These are phyloP conservation scores for Triticum urartu DNA, from an alignment of 176 grass and related monocot species.

Conservation along the genomic window DNA sequence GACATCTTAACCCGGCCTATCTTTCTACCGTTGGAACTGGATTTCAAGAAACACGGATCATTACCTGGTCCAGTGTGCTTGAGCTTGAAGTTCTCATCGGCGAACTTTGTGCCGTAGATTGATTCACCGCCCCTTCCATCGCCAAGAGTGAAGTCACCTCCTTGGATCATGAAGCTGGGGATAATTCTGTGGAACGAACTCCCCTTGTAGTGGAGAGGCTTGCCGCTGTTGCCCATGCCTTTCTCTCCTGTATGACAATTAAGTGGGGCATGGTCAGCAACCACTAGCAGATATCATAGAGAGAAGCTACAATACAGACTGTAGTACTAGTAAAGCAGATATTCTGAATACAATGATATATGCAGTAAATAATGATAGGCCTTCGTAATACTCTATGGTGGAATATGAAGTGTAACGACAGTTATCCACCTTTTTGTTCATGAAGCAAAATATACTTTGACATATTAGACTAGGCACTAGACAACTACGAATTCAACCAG, in stretches of 20 bases:
- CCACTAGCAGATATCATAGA: not conserved
- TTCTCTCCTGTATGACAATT: conserved; percentile 70
- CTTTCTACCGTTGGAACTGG: not conserved
- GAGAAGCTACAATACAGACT: not conserved
- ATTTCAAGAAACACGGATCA: not conserved
- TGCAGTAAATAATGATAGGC: not conserved
- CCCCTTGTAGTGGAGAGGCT: conserved; percentile 94
- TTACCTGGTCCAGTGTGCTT: conserved; percentile 97
- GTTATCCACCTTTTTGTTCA: not conserved
- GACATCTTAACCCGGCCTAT: not conserved
- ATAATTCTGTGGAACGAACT: conserved; percentile 93
- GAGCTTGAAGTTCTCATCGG: conserved; percentile 96
- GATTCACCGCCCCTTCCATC: conserved; percentile 96
- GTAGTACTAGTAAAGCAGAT: not conserved
- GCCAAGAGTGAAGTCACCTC: conserved; percentile 95
- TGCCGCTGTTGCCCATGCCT: conserved; percentile 81
- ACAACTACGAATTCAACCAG: not conserved
- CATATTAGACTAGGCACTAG: not conserved
- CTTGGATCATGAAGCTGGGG: conserved; percentile 98
- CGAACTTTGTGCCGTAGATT: conserved; percentile 84
- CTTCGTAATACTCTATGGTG: not conserved
- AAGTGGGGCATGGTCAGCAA: not conserved
- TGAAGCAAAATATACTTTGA: not conserved
- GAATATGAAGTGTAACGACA: not conserved
- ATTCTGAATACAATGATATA: not conserved